A percentile compares a stretch with the other conserved stretches of the same genome.
Conservation (phyloP, 495 filamentous ascomycete species). For the Aspergillus coremiiformis region DNA sequence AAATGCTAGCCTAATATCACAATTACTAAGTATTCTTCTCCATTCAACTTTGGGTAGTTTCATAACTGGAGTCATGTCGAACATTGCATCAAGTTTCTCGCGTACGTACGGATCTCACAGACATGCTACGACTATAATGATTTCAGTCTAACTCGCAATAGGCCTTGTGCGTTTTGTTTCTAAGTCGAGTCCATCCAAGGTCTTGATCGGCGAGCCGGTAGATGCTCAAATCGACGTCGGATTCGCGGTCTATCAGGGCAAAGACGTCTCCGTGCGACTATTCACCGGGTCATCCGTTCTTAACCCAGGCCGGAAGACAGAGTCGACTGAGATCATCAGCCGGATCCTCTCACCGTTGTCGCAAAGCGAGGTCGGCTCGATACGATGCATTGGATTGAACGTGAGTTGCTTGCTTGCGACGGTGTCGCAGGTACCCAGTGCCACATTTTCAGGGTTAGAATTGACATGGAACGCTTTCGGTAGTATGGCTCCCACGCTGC, state of each 20-base stretch:
- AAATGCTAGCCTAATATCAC: no score
- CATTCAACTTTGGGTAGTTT: neutral
- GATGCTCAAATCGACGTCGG: slow-evolving; percentile 48
- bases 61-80: slow-evolving; percentile 26
- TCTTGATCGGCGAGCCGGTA: slow-evolving; percentile 52
- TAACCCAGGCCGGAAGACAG: slow-evolving; percentile 42
- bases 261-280: slow-evolving; percentile 46
- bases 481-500: slow-evolving; percentile 69
- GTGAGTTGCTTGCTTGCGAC: slow-evolving; percentile 20
- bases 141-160: slow-evolving; percentile 18
- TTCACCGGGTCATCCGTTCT: slow-evolving; percentile 52
- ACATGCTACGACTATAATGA: neutral
- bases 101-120: slow-evolving; percentile 20
- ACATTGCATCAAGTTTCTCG: slow-evolving; percentile 39
- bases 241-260: slow-evolving; percentile 44
- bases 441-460: neutral
- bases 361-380: slow-evolving; percentile 37
- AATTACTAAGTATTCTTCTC: neutral
- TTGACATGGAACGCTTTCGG: neutral
- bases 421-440: neutral
- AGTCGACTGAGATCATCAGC: slow-evolving; percentile 40
- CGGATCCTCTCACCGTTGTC: slow-evolving; percentile 51
- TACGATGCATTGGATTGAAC: slow-evolving; percentile 73
- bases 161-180: slow-evolving; percentile 55
- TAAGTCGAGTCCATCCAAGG: slow-evolving; percentile 40